Evolutionary conservation across 1,284 basidiomycete genomes (phyloP).

Genomic region (Cerioporus squamosus): DNA sequence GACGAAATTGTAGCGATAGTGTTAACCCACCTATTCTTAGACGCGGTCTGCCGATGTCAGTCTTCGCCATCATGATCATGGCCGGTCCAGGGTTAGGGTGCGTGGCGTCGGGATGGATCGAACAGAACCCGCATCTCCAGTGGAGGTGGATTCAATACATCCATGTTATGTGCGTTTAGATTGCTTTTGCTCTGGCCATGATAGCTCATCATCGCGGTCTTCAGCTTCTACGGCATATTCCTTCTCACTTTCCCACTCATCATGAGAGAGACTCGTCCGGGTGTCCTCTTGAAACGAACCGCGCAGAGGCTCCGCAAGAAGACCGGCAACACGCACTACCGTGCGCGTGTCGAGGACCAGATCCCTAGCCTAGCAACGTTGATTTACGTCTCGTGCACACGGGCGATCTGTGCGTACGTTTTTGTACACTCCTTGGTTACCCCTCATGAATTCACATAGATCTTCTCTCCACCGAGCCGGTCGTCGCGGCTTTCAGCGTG

Average conservation of each 20-base stretch:
- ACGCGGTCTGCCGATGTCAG: constrained; percentile 74
- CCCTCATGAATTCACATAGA: constrained; percentile 37
- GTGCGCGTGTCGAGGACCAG: constrained; percentile 69
- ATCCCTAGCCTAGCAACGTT: constrained; percentile 54
- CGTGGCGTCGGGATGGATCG: constrained; percentile 71
- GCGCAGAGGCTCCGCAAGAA: constrained; percentile 64
- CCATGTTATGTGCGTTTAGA: constrained; percentile 58
- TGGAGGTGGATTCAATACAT: constrained; percentile 90
- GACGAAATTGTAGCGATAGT: neutral
- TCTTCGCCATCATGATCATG: constrained; percentile 64
- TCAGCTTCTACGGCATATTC: constrained; percentile 50
- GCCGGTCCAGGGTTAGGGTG: constrained; percentile 69
- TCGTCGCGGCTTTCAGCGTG: constrained; percentile 77
- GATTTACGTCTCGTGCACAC: constrained; percentile 69
- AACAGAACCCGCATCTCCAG: constrained; percentile 58
- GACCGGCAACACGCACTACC: constrained; percentile 63
- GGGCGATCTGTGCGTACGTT: constrained; percentile 61
- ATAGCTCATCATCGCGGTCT: neutral
- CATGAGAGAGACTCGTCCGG: constrained; percentile 67
- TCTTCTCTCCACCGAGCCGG: constrained; percentile 75
- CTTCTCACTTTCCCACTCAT: constrained; percentile 49
- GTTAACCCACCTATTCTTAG: constrained; percentile 35
- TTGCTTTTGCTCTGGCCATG: neutral
- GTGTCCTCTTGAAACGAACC: constrained; percentile 60
- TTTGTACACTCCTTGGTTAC: neutral